phyloP scores from a whole-genome alignment of 495 filamentous ascomycete genomes.

The Cenococcum geophilum region DNA sequence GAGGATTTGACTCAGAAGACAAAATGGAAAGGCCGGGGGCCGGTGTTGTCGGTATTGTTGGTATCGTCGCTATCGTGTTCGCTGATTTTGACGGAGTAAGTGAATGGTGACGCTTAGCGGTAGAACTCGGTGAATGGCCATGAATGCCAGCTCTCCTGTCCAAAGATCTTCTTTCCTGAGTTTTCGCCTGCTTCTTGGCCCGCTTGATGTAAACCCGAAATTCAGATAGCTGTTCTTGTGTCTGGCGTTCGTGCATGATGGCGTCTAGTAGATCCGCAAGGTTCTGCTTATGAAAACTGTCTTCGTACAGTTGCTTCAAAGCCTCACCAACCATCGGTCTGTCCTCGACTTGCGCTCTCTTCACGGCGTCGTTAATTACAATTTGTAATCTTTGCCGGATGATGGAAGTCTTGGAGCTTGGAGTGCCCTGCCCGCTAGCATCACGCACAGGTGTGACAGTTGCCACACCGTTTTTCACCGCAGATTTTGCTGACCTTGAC shows the following conservation, averaged over 20 bases:
- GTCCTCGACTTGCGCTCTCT: constrained; percentile 18
- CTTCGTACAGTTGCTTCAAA: constrained; percentile 27
- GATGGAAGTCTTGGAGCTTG: background rate
- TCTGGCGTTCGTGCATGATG: constrained; percentile 30
- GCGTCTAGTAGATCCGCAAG: constrained; percentile 26
- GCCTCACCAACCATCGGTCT: constrained; percentile 30
- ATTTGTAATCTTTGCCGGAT: constrained; percentile 9
- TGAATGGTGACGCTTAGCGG: background rate
- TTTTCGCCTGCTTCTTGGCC: constrained; percentile 24
- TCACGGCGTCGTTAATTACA: constrained; percentile 30
- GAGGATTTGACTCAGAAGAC: background rate
- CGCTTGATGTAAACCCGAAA: constrained; percentile 31
- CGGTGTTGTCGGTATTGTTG: background rate
- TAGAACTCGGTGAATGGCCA: background rate
- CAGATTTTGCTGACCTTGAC: constrained; percentile 14
- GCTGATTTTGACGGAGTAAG: background rate
- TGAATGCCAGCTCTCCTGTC: background rate
- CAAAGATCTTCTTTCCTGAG: background rate
- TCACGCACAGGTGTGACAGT: constrained; percentile 12
- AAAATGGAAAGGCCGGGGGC: background rate
- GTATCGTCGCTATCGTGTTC: background rate
- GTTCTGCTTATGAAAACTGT: constrained; percentile 18
- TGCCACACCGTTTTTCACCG: constrained; percentile 13
- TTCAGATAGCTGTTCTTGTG: constrained; percentile 17
- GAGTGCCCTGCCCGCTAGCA: background rate